Base-by-base conservation (phyloP, 148 eudicot species). In the Chenopodium album region DNA sequence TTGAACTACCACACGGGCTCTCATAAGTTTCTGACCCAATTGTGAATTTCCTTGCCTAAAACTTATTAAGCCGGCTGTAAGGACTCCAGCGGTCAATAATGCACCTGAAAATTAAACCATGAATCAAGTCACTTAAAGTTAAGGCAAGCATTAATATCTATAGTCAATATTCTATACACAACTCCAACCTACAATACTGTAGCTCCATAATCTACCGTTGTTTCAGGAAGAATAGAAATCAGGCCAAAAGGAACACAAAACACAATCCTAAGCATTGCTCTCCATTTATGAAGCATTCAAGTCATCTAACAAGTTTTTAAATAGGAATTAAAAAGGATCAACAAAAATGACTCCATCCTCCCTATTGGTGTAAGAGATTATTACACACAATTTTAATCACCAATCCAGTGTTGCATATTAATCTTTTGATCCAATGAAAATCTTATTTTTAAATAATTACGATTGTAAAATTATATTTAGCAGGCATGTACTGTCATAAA, bases 1-100 rank as follows among this genome's bases (percentile, higher is more conserved):
- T 88, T 96, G 99, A 47, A 84, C 95, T 20, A 91, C 87, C 34
- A 96, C 99, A 68, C 97, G 97, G 72, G 99, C 97, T 84, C 99
- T 86, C 99, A 96, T 94, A 66, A 96, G 88, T 87, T 83, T 92
- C 85, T 96, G 97, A 56, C 98, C 98, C 78, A 96, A 80, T 44
- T 85, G 85, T 28, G 94, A 90, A 73, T 95, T 95, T 29, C 98
- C 98, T 79, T 87, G 87, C 77, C 89, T 88, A 89, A 96, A 94
- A 80, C 99, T 96, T 78, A 94, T 90, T 65, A 96, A 79, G 11
- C 98, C 98, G 16, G 97, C 99, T 3, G 95, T 91, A 2, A 96
- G 94, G 48, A 96, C 98, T 34, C 97, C 95, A 16, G 97, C 98
- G 7, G 95, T 94, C 76, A 94, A 76, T 44, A 94, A 79, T 20